Base-by-base conservation (phyloP, 305 asterid genomes). In the Rubia tinctorum region DNA sequence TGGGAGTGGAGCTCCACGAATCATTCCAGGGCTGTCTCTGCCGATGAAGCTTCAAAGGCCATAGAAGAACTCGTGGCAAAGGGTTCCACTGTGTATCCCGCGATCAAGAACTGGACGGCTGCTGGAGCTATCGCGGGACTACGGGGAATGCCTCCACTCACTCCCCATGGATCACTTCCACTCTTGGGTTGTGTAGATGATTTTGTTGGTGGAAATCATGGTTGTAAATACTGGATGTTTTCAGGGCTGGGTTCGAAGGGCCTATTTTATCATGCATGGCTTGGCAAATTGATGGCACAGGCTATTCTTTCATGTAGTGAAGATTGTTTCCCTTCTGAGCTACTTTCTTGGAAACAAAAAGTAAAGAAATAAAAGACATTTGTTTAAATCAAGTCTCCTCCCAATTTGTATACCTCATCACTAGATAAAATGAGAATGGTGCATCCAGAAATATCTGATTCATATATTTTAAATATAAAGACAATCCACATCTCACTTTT, bases 191-290 rank as follows among this genome's bases (percentile, higher is more conserved):
- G 96, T 60, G 63, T 95, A 7, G 95, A 95, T 66, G 82, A 88
- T 63, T 79, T 80, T 40, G 60, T 88, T 37, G 80, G 78, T 34
- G 82, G 80, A 74, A 76, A 69, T n/a, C 77, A 30, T 55, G 74
- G 18, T 60, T 84, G 94, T 78, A 92, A 87, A 62, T 91, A 83
- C 79, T 95, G 99, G 98, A 45, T 95, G 75, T 89, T 95, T 79
- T 68, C 96, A 0, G 99, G 99, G 49, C 96, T 95, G 68, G 99
- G 99, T 20, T 92, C 99, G 42, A 90, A 95, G 77, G 99, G 99
- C 14, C 81, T 90, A 76, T 84, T 88, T 67, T 92, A 86, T 82
- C 99, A 92, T 78, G 98, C 87, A 65, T 89, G 96, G 98, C 88
- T 95, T 56, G 97, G 99, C 30, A 92, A 92, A 80, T 71, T 86